A percentile compares a stretch with the other conserved stretches of the same genome.
phyloP scores from a whole-genome alignment of 2,329 filamentous ascomycete genomes.

The Nannizzia gypsea region DNA sequence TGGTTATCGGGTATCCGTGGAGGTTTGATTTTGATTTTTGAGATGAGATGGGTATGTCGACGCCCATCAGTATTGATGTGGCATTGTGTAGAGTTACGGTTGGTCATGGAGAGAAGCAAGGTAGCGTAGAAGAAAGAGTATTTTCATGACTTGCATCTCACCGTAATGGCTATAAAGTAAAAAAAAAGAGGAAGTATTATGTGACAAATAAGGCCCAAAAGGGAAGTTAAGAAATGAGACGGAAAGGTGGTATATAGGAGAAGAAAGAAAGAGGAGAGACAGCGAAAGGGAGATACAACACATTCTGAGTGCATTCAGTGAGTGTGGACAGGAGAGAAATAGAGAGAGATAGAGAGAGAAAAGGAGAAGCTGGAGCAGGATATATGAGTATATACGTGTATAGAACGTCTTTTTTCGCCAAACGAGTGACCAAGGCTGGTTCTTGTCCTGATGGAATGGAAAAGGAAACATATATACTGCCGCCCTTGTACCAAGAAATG shows the following conservation, averaged over 20 bases:
- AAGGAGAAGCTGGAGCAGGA: neutral
- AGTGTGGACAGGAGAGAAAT: neutral
- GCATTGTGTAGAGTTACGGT: too few relatives aligned
- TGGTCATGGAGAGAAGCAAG: too few relatives aligned
- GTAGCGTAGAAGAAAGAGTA: neutral
- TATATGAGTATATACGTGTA: neutral
- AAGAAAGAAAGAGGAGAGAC: neutral
- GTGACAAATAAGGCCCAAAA: neutral
- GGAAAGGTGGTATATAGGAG: neutral
- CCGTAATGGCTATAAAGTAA: neutral
- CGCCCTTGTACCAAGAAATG: neutral
- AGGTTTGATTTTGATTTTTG: too few relatives aligned
- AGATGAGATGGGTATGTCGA: too few relatives aligned
- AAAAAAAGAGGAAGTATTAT: neutral
- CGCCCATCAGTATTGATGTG: too few relatives aligned
- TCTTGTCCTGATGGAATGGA: neutral
- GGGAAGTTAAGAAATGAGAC: neutral
- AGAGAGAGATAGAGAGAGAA: neutral
- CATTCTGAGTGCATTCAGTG: neutral
- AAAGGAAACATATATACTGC: neutral
- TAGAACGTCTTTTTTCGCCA: neutral
- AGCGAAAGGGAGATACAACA: neutral
- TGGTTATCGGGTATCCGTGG: too few relatives aligned
- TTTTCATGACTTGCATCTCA: slow-evolving; percentile 1
- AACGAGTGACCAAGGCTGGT: neutral